Conservation (phyloP, 2,329 filamentous ascomycete species). For the Mycosphaerelloides madeirae region DNA sequence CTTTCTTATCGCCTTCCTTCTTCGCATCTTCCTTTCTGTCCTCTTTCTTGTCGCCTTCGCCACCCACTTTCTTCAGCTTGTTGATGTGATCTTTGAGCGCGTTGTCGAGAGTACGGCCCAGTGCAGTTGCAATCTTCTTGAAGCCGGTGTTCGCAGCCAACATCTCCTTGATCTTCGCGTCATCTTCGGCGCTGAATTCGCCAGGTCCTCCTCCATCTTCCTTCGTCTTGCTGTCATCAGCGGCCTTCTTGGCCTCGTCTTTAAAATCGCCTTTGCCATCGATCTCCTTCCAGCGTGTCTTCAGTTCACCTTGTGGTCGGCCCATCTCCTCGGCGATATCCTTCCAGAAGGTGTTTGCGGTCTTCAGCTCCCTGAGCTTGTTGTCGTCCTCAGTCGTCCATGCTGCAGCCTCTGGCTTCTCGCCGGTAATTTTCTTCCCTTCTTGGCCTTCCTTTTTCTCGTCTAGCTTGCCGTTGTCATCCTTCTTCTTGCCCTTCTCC, state of each 20-base stretch:
- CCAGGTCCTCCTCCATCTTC: constrained; percentile 1
- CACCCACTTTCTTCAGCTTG: constrained; percentile 28
- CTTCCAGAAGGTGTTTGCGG: constrained; percentile 8
- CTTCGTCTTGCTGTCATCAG: constrained; percentile 4
- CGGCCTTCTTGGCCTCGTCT: constrained; percentile 2
- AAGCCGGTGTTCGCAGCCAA: constrained; percentile 31
- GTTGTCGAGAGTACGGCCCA: constrained; percentile 26
- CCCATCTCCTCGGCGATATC: constrained; percentile 13
- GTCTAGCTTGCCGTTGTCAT: not conserved
- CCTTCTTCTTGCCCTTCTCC: constrained; percentile 27
- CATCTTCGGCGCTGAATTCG: constrained; percentile 34
- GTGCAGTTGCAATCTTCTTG: constrained; percentile 28
- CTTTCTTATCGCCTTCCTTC: constrained; percentile 4
- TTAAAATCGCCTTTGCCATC: constrained; percentile 8
- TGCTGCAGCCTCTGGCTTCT: constrained; percentile 2
- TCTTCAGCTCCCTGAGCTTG: constrained; percentile 28
- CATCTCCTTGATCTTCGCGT: constrained; percentile 36
- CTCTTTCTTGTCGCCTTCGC: constrained; percentile 3
- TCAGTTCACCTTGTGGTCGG: constrained; percentile 4
- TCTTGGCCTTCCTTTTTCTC: constrained; percentile 4
- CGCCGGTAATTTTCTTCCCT: constrained; percentile 1
- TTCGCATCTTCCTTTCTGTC: constrained; percentile 4
- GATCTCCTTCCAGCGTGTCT: constrained; percentile 12
- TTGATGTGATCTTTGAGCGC: constrained; percentile 30
- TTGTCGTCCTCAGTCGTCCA: constrained; percentile 39